Conservation (phyloP, 1,284 basidiomycete genomes). For the Cutaneotrichosporon sp. region DNA sequence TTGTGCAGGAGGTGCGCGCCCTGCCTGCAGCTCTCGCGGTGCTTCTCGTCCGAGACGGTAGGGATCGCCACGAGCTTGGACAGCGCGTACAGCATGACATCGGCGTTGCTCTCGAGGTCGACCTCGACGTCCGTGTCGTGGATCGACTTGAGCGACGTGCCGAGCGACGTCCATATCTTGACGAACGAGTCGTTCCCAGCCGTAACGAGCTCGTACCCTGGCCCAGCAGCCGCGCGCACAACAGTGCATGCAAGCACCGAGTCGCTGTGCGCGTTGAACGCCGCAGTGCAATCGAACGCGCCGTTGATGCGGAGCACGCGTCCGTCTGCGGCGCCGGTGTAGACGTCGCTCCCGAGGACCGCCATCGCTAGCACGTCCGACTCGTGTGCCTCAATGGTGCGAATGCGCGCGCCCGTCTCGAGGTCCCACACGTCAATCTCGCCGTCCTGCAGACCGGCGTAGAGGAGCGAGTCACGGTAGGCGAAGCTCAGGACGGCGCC, state of each 20-base stretch:
- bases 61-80: conserved; percentile 84
- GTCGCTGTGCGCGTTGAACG: conserved; percentile 76
- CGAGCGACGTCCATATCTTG: conserved; percentile 59
- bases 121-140: conserved; percentile 18
- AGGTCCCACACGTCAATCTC: conserved; percentile 89
- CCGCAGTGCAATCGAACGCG: conserved; percentile 76
- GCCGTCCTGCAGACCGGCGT: conserved; percentile 91
- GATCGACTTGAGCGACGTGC: neutral
- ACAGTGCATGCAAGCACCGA: conserved; percentile 77
- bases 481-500: conserved; percentile 74
- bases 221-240: conserved; percentile 26
- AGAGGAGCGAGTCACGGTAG: conserved; percentile 75
- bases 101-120: conserved; percentile 47
- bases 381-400: conserved; percentile 82
- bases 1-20: conserved; percentile 88
- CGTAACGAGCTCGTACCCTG: conserved; percentile 62
- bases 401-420: conserved; percentile 80
- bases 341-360: conserved; percentile 72
- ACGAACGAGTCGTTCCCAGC: conserved; percentile 82
- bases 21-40: conserved; percentile 80
- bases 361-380: conserved; percentile 81
- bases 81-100: conserved; percentile 64
- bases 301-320: conserved; percentile 77
- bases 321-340: conserved; percentile 80
- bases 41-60: conserved; percentile 72